Evolutionary conservation across 2,329 filamentous ascomycete genomes (phyloP).

Genomic region (Graphilbum ipis-grandicollis): DNA sequence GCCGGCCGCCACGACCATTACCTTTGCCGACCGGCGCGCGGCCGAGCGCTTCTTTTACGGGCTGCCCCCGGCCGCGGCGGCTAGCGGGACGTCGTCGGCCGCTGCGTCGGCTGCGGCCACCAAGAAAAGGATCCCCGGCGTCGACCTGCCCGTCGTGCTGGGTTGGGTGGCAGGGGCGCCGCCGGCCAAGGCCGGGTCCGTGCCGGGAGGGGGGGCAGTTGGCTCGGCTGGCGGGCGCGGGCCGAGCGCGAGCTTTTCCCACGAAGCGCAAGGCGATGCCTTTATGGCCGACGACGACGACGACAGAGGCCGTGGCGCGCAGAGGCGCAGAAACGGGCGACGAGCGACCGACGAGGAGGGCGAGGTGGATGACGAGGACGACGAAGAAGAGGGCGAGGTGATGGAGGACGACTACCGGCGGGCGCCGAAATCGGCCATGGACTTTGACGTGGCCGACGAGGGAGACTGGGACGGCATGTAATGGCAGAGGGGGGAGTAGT

Average conservation of each 20-base stretch:
- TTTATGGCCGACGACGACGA: background rate
- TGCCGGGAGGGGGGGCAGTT: no score
- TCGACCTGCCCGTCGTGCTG: constrained; percentile 45
- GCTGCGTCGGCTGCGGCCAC: constrained; percentile 12
- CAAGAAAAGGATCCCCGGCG: constrained; percentile 39
- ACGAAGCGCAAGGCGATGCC: background rate
- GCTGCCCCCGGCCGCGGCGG: constrained; percentile 12
- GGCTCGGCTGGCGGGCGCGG: no score
- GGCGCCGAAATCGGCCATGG: constrained; percentile 16
- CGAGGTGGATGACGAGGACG: no score
- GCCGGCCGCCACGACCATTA: constrained; percentile 31
- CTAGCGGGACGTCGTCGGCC: background rate
- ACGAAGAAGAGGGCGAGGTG: background rate
- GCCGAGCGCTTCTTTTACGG: constrained; percentile 53
- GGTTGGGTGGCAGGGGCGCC: constrained; percentile 32
- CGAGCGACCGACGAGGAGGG: no score
- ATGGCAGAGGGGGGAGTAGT: no score
- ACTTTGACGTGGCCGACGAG: constrained; percentile 36
- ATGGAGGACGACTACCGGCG: background rate
- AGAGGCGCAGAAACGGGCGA: no score
- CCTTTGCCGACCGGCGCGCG: constrained; percentile 50
- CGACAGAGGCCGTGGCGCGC: no score
- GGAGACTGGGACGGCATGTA: constrained; percentile 22
- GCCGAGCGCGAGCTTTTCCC: no score
- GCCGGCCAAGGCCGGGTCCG: background rate